phyloP scores from a whole-genome alignment of 768 basidiomycete species.

The Heimioporus sp. region DNA sequence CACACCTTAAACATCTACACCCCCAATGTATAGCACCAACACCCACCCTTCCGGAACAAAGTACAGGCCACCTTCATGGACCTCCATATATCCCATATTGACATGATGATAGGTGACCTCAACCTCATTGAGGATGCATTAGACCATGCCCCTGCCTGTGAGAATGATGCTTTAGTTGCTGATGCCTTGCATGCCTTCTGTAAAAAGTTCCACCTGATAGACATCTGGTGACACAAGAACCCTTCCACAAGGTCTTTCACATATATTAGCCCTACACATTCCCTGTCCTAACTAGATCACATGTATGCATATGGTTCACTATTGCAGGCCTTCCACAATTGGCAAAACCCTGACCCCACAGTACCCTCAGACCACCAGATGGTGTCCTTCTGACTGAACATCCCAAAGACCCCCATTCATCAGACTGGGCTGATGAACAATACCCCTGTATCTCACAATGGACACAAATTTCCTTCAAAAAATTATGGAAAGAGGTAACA shows the following conservation, averaged over 20 bases:
- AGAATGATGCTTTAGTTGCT: constrained; percentile 9
- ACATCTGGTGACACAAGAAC: not conserved
- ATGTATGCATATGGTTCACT: not conserved
- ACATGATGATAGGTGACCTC: constrained; percentile 40
- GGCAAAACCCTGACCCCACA: not conserved
- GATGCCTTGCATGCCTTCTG: constrained; percentile 12
- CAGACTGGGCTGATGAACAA: too few relatives aligned
- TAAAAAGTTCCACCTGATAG: not conserved
- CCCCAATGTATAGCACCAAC: constrained; percentile 29
- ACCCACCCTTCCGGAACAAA: constrained; percentile 30
- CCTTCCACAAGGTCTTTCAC: not conserved
- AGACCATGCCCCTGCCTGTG: constrained; percentile 31
- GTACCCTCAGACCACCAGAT: constrained; percentile 9
- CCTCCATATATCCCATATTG: not conserved
- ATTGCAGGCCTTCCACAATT: not conserved
- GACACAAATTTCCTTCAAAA: too few relatives aligned
- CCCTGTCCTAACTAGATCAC: not conserved
- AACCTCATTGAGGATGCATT: constrained; percentile 40
- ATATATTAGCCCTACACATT: not conserved
- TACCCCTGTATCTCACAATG: too few relatives aligned
- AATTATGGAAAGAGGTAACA: too few relatives aligned
- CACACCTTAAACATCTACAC: constrained; percentile 35
- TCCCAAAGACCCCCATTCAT: too few relatives aligned
- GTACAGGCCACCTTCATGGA: too few relatives aligned
- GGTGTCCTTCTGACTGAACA: not conserved